Conservation (phyloP, 2,329 filamentous ascomycete species). For the Fusarium tupiense region DNA sequence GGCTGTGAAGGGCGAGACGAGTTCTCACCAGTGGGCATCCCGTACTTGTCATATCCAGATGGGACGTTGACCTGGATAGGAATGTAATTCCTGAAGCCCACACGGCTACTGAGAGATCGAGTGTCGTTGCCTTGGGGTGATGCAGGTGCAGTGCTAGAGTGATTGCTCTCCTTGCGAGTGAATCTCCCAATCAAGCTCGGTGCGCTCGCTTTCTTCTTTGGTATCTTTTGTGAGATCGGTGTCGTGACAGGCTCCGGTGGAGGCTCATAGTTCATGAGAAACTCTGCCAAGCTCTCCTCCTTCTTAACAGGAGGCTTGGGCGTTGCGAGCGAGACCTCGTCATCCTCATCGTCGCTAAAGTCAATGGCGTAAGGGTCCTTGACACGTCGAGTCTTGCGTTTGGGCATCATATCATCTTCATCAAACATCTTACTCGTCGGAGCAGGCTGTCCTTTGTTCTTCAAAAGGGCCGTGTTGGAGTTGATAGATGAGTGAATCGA, state of each 20-base stretch:
- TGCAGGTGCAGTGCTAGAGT: conserved; percentile 37
- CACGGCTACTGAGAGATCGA: conserved; percentile 54
- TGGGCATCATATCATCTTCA: conserved; percentile 68
- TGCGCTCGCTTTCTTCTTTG: conserved; percentile 73
- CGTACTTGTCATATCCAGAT: conserved; percentile 55
- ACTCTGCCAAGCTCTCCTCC: conserved; percentile 78
- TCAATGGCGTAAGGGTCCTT: conserved; percentile 96
- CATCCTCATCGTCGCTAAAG: conserved; percentile 71
- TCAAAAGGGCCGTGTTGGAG: conserved; percentile 76
- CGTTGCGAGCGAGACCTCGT: conserved; percentile 55
- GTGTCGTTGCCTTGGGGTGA: conserved; percentile 41
- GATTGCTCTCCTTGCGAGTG: conserved; percentile 51
- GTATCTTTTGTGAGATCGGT: conserved; percentile 48
- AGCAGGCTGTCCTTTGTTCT: conserved; percentile 50
- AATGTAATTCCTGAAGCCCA: conserved; percentile 55
- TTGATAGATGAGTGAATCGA: conserved; percentile 74
- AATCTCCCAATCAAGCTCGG: conserved; percentile 71
- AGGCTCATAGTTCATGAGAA: conserved; percentile 75
- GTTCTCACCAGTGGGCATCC: conserved; percentile 39
- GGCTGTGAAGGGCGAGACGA: conserved; percentile 34
- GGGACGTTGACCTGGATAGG: conserved; percentile 64
- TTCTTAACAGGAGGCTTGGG: conserved; percentile 54
- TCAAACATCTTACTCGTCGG: conserved; percentile 53
- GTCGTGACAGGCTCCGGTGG: conserved; percentile 60
- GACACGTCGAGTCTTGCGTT: conserved; percentile 79